Evolutionary conservation across 805 yeast species (phyloP), one percentile per base, ranked within the genome.

Genomic region (Pichia cabralensis): DNA sequence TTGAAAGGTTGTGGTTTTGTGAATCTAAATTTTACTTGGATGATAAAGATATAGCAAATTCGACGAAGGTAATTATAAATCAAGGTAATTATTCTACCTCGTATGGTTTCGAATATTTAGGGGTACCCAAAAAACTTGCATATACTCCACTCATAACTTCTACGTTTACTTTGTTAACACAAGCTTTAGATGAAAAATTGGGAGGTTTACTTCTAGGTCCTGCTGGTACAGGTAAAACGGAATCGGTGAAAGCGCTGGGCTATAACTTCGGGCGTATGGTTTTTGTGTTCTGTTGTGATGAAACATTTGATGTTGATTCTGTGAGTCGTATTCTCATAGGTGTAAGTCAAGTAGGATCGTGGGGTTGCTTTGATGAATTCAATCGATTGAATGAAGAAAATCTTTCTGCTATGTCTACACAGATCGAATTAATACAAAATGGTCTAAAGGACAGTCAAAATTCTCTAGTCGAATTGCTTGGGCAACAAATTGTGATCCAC

Each of bases 141-240:
- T 68, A 72, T 35, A 89, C 96, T 0, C 84, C 89, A 1, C 61
- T 84, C 14, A 65, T 82, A 7, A 72, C 73, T 31, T 61, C 67
- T 6, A 72, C 84, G 37, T 84, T 70, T 50, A 51, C 78, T 8
- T 61, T 86, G 0, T 71, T 88, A 75, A 64, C 81, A 0, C 80
- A 78, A 40, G 88, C 96, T 0, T 52, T 86, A 13, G 68, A 72
- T 22, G 84, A 77, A 45, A 69, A 68, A 23, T 61, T 75, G 8
- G 97, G 97, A n/a, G 94, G 95, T 0, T 80, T 94, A 1, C 80
- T 94, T 1, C 76, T 80, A 55, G 97, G 97, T 0, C 96, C 97
- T 2, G 96, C 97, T 3, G 97, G 97, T 27, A 89, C 97, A 0
- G 97, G 97, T 44, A 89, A 89, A 51, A 89, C 97, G 0, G 97